Evolutionary conservation across 495 filamentous ascomycete species (phyloP), one percentile per base, ranked within the genome.

Genomic region (Penicillium samsonianum): DNA sequence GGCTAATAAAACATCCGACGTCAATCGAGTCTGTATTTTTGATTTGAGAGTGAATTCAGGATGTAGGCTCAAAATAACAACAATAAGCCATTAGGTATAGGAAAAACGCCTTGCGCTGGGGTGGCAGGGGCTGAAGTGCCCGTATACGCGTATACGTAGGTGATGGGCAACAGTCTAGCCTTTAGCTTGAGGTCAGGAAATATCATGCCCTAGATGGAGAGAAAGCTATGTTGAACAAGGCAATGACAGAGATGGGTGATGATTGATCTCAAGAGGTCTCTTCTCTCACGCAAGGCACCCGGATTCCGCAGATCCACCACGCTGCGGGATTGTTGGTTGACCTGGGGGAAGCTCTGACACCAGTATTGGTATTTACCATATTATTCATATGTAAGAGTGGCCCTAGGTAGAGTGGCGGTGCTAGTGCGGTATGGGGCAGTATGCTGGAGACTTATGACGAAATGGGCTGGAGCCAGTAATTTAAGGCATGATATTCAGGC

Each of bases 41-140:
- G 37, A 33, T 20, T 4, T 2, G 26, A 42, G 16, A 43, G 26
- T 22, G 14, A 11, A 54, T 25, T 30, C 47, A 50, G 47, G 26
- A 19, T 17, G 54, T 28, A 43, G 20, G 38, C 12, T 43, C 50
- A 43, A 22, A 19, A 40, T 7, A 19, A 40, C 4, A 43, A 35
- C n/a, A 23, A 54, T 44, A 14, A 42, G 46, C 35, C 58, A 57
- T 45, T 12, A 57, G 10, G 37, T 40, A 25, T 17, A 57, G 41
- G 25, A 31, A 57, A 52, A 57, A 50, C 53, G 53, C 46, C 53
- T 51, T 56, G 58, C 57, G 50, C 51, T 50, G 26, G 50, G 55
- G 37, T 46, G 33, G 55, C 55, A 43, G 55, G 45, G 55, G 55
- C 46, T 42, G 25, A 35, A 26, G 20, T 49, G 38, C 37, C 25